Evolutionary conservation across 495 filamentous ascomycete genomes (phyloP), one percentile per base, ranked within the genome.

Genomic region (Cercophora samala): DNA sequence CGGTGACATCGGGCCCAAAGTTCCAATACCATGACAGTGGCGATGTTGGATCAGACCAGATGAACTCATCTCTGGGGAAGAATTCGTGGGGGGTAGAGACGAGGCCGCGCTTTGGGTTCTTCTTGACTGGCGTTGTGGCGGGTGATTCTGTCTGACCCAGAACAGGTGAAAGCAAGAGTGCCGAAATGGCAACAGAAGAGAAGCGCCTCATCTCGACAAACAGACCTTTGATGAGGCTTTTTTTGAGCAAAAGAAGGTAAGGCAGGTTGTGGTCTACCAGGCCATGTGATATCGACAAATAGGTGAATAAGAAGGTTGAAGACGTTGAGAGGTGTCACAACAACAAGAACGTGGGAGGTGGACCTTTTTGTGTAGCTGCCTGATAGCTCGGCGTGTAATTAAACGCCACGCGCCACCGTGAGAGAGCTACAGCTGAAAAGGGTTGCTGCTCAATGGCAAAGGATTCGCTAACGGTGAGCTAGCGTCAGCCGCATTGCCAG

Each of bases 21-120:
- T 89, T 90, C 81, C 90, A 89, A 77, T 91, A 91, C 89, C 88
- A 91, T 8, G 85, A 91, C 68, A 66, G 84, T 82, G 42, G 78
- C 79, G 60, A 64, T 23, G 60, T 67, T 4, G 72, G 51, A 3
- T 70, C 64, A 53, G 76, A 72, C 84, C 85, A 89, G 54, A 83
- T 76, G 0, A 74, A 62, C 73, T 87, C 83, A 71, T 90, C 87
- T 4, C 64, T 42, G 22, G 81, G 79, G 67, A 81, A 74, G 8
- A 77, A 64, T 0, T 69, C 42, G 13, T 69, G 77, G 46, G 83
- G 75, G 60, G 88, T 76, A 70, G 86, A 86, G 68, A 84, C 78
- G 63, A 90, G 85, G 17, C 88, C 88, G 66, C 88, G 87, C 73
- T 90, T 90, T 5, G 69, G 29, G 6, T 65, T 69, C 8, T 64